Conservation (phyloP, 257 asterid genomes). For the Solanum sejunctum region DNA sequence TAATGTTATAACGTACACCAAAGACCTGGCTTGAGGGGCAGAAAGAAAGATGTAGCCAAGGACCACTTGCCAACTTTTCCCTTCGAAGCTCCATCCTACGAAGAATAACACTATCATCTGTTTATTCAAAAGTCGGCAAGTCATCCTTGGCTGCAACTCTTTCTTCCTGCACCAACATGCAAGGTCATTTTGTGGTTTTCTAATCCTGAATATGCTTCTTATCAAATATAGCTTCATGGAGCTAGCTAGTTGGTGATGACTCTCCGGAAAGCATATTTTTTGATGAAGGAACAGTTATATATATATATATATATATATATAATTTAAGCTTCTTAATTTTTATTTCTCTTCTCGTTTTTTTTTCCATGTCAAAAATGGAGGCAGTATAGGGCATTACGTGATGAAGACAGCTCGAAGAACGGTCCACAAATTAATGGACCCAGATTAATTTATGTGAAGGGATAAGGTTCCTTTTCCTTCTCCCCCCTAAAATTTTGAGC, state of each 20-base stretch:
- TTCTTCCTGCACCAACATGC: not conserved
- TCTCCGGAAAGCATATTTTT: not conserved
- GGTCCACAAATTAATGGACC: not conserved
- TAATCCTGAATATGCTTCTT: not conserved
- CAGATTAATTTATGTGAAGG: not conserved
- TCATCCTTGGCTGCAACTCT: slow-evolving; percentile 5
- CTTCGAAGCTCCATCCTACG: not conserved
- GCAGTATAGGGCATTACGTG: not conserved
- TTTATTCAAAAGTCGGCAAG: not conserved
- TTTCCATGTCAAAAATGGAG: not conserved
- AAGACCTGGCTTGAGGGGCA: not conserved
- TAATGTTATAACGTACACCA: not conserved
- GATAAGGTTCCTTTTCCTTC: not conserved
- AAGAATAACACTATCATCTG: not conserved
- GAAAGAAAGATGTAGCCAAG: not conserved
- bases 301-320: not conserved
- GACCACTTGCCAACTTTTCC: slow-evolving; percentile 1
- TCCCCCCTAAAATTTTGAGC: not conserved
- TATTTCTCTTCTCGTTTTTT: not conserved
- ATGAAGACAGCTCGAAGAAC: not conserved
- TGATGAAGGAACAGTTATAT: not conserved
- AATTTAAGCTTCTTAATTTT: not conserved
- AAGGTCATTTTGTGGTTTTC: not conserved
- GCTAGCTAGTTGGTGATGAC: not conserved
- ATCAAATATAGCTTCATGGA: not conserved